Evolutionary conservation across 805 yeast genomes (phyloP).

Genomic region (Kurtzmaniella fragi): DNA sequence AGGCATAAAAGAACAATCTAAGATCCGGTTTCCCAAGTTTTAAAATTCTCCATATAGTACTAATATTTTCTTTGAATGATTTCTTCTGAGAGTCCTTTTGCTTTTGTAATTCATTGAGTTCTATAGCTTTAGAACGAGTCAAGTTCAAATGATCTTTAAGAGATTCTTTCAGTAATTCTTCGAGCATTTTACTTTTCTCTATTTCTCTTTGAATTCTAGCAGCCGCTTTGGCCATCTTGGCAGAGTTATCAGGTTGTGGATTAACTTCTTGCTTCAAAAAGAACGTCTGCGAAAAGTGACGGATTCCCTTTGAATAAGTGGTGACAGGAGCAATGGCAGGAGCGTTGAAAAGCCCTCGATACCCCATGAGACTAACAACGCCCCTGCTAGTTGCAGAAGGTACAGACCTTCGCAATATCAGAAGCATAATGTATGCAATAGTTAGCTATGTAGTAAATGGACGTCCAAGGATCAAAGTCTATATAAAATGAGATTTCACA

Average conservation of each 20-base stretch:
- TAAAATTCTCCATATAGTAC: conserved; percentile 34
- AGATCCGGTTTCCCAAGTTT: conserved; percentile 36
- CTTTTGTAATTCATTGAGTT: conserved; percentile 26
- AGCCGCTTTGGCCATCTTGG: no score
- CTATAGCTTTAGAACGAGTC: conserved; percentile 18
- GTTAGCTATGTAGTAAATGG: no score
- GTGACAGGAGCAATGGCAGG: no score
- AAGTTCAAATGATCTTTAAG: conserved; percentile 25
- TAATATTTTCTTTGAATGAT: conserved; percentile 27
- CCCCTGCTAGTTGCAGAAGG: neutral
- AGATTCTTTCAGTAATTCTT: conserved; percentile 5
- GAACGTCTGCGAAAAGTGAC: no score
- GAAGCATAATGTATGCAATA: neutral
- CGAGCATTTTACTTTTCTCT: neutral
- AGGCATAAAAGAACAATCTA: conserved; percentile 31
- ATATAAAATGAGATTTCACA: no score
- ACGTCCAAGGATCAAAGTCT: no score
- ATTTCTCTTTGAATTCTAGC: no score
- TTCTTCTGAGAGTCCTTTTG: conserved; percentile 17
- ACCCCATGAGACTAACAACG: neutral
- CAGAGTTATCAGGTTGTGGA: no score
- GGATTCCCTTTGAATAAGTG: no score
- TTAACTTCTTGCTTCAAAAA: no score
- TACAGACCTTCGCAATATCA: conserved; percentile 1
- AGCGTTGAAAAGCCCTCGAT: neutral